Percentiles rank a stretch among this genome's conserved stretches.
Conservation (phyloP, 345 rosid genomes). For the Citrus maxima region DNA sequence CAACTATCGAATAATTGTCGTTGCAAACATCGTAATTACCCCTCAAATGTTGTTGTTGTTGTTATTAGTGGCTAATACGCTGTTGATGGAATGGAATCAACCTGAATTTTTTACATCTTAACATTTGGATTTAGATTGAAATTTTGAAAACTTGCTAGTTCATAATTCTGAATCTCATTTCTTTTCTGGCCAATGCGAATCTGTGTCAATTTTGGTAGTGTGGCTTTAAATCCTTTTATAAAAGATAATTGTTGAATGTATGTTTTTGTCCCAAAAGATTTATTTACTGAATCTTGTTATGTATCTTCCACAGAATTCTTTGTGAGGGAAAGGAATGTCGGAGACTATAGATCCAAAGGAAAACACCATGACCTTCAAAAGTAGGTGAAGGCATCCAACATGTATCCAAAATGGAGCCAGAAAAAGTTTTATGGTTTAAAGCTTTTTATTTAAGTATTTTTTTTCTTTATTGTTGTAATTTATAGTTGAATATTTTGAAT, state of each 20-base stretch:
- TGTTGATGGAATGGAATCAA: not conserved
- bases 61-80: too few relatives aligned
- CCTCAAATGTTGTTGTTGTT: too few relatives aligned
- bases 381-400: constrained; percentile 26
- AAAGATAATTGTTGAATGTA: not conserved
- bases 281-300: not conserved
- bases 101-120: not conserved
- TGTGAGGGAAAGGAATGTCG: constrained; percentile 76
- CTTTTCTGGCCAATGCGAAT: not conserved
- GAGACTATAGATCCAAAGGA: constrained; percentile 55
- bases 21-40: too few relatives aligned
- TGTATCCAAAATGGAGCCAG: constrained; percentile 31
- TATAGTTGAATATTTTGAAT: too few relatives aligned
- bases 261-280: not conserved
- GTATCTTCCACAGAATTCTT: constrained; percentile 30
- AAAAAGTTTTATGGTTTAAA: too few relatives aligned
- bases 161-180: not conserved
- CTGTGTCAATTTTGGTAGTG: not conserved
- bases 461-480: too few relatives aligned
- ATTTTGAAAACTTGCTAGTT: not conserved
- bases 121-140: too few relatives aligned
- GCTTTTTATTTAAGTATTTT: too few relatives aligned
- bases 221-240: not conserved
- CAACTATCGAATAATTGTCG: too few relatives aligned
- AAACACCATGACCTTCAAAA: constrained; percentile 40